Evolutionary conservation across 352 stramenopile genomes (phyloP), one percentile per base, ranked within the genome.

Genomic region (Phytophthora ohioensis): DNA sequence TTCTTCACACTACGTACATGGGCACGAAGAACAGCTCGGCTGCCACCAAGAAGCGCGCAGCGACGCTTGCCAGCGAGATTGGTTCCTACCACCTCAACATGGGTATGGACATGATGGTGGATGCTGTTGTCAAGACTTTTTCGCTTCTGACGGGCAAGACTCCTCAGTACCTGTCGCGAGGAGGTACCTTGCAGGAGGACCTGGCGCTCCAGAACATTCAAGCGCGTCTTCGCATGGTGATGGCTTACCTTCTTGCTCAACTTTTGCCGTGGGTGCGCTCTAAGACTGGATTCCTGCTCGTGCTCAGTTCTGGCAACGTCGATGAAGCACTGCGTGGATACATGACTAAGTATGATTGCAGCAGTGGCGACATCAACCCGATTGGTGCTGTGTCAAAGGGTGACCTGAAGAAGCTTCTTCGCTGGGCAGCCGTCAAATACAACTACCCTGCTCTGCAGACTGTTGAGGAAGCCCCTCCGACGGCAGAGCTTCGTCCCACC

Each of bases 301-400:
- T 99, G 35, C 83, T 99, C 21, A 98, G 97, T 57, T 98, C 92
- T 36, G 97, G 94, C 41, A 99, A 99, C 78, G 98, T 99, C 1
- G 98, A 99, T 69, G 98, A 99, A 82, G 94, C 94, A 0, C 83
- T 99, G 46, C 93, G 97, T 56, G 98, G 98, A 32, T 99, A 99
- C 85, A 98, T 99, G 95, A 99, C 98, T 47, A 99, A 99, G 81
- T 99, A 99, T 68, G 98, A 99, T 85, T 99, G 97, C 81, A 99
- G 93, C 67, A 98, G 90, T 59, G 98, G 97, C 11, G 98, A 99
- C 75, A 72, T 99, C 54, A 99, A 99, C 79, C 98, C 98, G 2
- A 99, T 99, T 70, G 98, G 98, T 35, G 95, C 90, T 1, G 98
- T 99, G 47, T 98, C 88, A 12, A 98, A 98, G 75, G 78, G 90